Base-by-base conservation (phyloP, 2,329 filamentous ascomycete genomes). In the Pyrenochaeta sp. region DNA sequence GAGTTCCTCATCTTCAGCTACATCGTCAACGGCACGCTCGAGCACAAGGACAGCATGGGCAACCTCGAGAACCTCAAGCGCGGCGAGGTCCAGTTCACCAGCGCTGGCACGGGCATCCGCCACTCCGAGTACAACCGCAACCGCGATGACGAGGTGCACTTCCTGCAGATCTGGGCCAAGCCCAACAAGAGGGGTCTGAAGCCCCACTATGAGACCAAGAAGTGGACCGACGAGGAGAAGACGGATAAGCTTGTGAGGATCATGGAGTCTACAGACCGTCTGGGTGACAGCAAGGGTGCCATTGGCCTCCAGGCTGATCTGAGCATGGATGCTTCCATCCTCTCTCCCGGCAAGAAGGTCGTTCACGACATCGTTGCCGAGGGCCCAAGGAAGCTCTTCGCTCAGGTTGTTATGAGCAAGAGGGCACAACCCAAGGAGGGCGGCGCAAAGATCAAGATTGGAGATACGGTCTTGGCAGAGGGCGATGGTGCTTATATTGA, bases 1-100 rank as follows among this genome's bases (percentile, higher is more conserved):
- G 88, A 96, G 69, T 92, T 90, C 69, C 88, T 95, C 72, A 96
- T 96, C 74, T 95, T 93, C 79, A 86, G 81, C 65, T 94, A 96
- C 74, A 87, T 95, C 62, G 78, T 96, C n/a, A 83, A 79, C 32
- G 90, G 91, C 53, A 89, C 93, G 72, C 81, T 96, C 51, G 93
- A 91, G 34, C 91, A 96, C 75, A 86, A 90, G 34, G 90, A 96
- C 73, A 88, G 83, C 48, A 92, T 95, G 86, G 82, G 89, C 58
- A 82, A 79, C 40, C 64, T 78, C 7, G 76, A 83, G 69, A 89
- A 86, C 72, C 86, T 96, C 77, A 81, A 82, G 61, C 79, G 89
- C 24, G 89, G 90, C 9, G 90, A 95, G 68, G 88, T 96, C 30
- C 90, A 96, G 65, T 96, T 95, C 72, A 96, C 90, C 7, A 91